Evolutionary conservation across 2,329 filamentous ascomycete species (phyloP), one percentile per base, ranked within the genome.

Genomic region (Gyromitra esculenta): DNA sequence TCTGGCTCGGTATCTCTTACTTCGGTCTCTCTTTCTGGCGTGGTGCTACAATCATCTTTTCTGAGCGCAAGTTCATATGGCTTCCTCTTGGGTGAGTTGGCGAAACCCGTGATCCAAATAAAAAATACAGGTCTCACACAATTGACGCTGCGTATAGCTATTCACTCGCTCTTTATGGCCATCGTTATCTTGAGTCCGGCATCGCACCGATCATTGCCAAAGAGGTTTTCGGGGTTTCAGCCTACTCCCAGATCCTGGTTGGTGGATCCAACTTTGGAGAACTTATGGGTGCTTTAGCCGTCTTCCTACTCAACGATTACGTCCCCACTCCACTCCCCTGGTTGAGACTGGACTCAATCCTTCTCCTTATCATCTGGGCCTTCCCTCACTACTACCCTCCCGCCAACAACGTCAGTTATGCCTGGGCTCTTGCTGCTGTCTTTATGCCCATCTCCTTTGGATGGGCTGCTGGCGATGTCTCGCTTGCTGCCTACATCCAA

Each of bases 381-480:
- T 80, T 87, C 11, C 84, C 85, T 0, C 86, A 82, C 80, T 87
- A 85, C 85, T 80, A 83, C 52, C 85, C 85, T 0, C 83, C 83
- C 0, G 64, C 77, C 1, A 82, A 82, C 50, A 80, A 86, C 4
- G 85, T 86, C 8, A 79, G 81, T 0, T 83, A 86, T 75, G 86
- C 85, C 3, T 87, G 84, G 85, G 83, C 85, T 15, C 83, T 85
- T 31, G 85, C 83, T 1, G 85, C 83, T 1, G 85, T 85, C 0
- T 85, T 87, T 73, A 81, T 86, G 25, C 86, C 86, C 1, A 83
- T 86, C 64, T 84, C 84, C 1, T 86, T 87, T 65, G 86, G 86
- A 21, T 87, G 86, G 86, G 86, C 86, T 0, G 86, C 86, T 2
- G 86, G 86, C 13, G 86, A 87, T 69, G 85, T 87, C 13, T 86